Evolutionary conservation across 73 alveolate genomes (phyloP).

Genomic region (Effrenium voratum): DNA sequence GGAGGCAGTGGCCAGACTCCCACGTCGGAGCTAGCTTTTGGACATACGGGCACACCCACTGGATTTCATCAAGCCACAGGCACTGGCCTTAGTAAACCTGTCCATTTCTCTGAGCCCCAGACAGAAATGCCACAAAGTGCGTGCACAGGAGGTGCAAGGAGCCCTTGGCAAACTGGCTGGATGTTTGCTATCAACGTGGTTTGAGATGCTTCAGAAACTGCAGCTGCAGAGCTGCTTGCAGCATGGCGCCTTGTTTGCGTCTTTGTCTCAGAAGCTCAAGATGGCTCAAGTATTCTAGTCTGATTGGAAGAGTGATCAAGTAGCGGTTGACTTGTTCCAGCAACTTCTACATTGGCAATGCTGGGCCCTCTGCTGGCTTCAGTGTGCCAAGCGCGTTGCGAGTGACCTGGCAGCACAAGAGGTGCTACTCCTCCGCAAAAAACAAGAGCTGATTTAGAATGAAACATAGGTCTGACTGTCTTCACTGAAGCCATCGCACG

Average conservation of each 20-base stretch:
- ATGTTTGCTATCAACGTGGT: too few relatives aligned
- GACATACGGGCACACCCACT: not conserved
- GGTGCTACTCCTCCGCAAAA: too few relatives aligned
- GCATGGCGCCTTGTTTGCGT: too few relatives aligned
- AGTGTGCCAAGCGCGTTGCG: conserved; percentile 20
- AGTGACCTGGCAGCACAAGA: not conserved
- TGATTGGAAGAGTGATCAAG: not conserved
- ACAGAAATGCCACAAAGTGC: conserved; percentile 17
- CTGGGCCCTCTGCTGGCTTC: conserved; percentile 25
- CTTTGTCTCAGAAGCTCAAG: not conserved
- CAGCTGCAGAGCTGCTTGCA: too few relatives aligned
- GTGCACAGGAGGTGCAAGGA: not conserved
- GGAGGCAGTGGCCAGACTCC: not conserved
- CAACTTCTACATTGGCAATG: too few relatives aligned
- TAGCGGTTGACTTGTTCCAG: not conserved
- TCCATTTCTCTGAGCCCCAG: not conserved
- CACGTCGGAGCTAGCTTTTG: not conserved
- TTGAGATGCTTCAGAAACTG: not conserved
- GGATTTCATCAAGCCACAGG: not conserved
- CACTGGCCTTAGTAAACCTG: not conserved
- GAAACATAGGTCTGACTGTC: too few relatives aligned
- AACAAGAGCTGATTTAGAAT: too few relatives aligned
- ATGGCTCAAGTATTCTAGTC: not conserved
- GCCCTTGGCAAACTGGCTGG: too few relatives aligned
- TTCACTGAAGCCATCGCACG: too few relatives aligned